Base-by-base conservation (phyloP, 176 grass and related monocot species). In the Leersia perrieri region DNA sequence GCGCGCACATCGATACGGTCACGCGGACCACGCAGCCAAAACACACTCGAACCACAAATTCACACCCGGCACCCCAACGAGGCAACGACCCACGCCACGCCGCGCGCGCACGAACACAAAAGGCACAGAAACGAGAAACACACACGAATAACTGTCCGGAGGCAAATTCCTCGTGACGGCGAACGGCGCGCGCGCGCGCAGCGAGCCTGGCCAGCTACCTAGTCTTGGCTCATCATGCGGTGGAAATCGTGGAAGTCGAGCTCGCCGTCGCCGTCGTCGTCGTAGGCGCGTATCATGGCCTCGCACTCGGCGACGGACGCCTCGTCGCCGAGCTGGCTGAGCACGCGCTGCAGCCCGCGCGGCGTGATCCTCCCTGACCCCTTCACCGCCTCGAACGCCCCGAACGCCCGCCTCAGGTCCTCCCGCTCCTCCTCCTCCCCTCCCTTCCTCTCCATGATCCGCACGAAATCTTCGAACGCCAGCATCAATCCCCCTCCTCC, bases 311-410 rank as follows among this genome's bases (percentile, higher is more conserved):
- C 83, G 1, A 98, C 76, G 2, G 95, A 91, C 32, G 80, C 88
- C 12, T 94, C 95, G 45, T 98, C 95, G 23, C 95, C 95, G 11
- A 98, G 90, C 73, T 83, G 80, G 75, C 92, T 85, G 33, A 98
- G 88, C 85, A 94, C 92, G 47, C 90, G 84, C 86, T 98, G 92
- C 83, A 98, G 22, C 2, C 95, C 95, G 45, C 82, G 78, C 49
- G 95, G 83, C 68, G 95, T 98, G 81, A 98, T 98, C 75, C 95
- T 77, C n/a, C 95, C 95, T 28, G 92, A 94, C 30, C 95, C 95
- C 86, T 98, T 98, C 58, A 91, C 95, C 5, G 85, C 95, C 95
- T 98, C 95, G 60, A 98, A 98, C 74, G 87, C 93, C 86, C 92
- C 53, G 81, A 98, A 98, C 15, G 92, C 95, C 39, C 62, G 87